A percentile compares a stretch with the other conserved stretches of the same genome.
These are phyloP conservation scores for Casaregolazyma lundiana DNA, from an alignment of 1,139 yeast genomes.

Conservation along the genomic window DNA sequence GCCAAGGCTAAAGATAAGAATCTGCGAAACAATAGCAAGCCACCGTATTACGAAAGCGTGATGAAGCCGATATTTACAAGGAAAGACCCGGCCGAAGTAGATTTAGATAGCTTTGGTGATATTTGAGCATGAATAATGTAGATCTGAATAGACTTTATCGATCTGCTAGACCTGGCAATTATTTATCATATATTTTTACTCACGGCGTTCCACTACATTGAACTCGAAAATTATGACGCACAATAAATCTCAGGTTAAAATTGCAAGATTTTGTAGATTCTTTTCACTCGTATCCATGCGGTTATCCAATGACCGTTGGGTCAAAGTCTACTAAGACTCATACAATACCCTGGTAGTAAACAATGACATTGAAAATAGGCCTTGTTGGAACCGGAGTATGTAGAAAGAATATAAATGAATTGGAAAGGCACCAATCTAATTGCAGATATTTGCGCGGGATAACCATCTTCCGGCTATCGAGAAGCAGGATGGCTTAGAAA, in stretches of 20 bases:
- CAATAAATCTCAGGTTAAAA: too few species aligned
- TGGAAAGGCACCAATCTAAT: not conserved
- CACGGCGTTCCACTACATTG: too few species aligned
- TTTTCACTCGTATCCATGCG: too few species aligned
- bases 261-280: too few species aligned
- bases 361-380: slow-evolving; percentile 51
- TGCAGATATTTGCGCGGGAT: slow-evolving; percentile 69
- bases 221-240: too few species aligned
- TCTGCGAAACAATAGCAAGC: slow-evolving; percentile 30
- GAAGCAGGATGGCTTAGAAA: slow-evolving; percentile 41
- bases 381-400: slow-evolving; percentile 74
- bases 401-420: slow-evolving; percentile 4
- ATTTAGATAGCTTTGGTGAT: slow-evolving; percentile 14
- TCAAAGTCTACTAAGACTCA: too few species aligned
- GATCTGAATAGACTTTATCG: too few species aligned
- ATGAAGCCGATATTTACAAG: slow-evolving; percentile 41
- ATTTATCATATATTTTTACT: too few species aligned
- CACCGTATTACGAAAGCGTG: slow-evolving; percentile 38
- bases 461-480: slow-evolving; percentile 73
- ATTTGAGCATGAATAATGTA: too few species aligned
- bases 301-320: not conserved
- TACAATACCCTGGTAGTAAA: too few species aligned
- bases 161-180: too few species aligned
- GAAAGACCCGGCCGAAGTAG: slow-evolving; percentile 18
- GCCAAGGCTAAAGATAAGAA: slow-evolving; percentile 30